A percentile compares a stretch with the other conserved stretches of the same genome.
Conservation (phyloP, 1,284 basidiomycete genomes). For the Butyriboletus appendiculatus region DNA sequence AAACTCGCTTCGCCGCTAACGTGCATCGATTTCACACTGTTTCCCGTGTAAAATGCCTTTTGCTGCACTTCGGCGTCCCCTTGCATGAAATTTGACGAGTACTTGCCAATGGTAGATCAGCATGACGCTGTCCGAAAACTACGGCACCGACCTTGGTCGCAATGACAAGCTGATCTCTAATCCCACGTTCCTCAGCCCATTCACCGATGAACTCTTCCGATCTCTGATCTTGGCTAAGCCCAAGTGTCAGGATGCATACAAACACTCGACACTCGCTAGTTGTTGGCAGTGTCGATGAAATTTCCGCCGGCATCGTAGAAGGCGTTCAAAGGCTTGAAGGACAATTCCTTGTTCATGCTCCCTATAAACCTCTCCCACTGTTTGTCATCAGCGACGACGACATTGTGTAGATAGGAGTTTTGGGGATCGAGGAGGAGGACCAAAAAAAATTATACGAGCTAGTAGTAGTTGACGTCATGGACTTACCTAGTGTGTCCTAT, state of each 20-base stretch:
- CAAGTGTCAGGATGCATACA: neutral
- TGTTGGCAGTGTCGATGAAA: conserved; percentile 57
- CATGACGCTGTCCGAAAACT: neutral
- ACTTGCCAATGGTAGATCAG: conserved; percentile 24
- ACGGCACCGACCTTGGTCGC: conserved; percentile 47
- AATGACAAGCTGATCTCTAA: conserved; percentile 55
- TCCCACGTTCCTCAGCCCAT: conserved; percentile 52
- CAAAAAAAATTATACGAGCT: neutral
- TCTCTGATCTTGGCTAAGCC: conserved; percentile 47
- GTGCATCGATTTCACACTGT: conserved; percentile 37
- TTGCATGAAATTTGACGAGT: conserved; percentile 34
- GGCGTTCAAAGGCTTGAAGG: conserved; percentile 51
- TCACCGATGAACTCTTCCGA: conserved; percentile 58
- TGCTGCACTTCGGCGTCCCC: conserved; percentile 21
- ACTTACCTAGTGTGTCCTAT: neutral
- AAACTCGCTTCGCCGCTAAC: conserved; percentile 38
- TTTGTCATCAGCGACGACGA: conserved; percentile 31
- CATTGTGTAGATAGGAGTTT: conserved; percentile 5
- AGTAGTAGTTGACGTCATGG: neutral
- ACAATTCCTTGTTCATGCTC: conserved; percentile 45
- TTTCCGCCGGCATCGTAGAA: conserved; percentile 52
- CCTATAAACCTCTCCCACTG: conserved; percentile 38
- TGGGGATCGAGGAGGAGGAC: neutral
- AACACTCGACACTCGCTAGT: conserved; percentile 37
- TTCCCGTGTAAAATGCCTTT: conserved; percentile 38